Conservation (phyloP, 768 basidiomycete genomes). For the Macrolepiota fuliginosa region DNA sequence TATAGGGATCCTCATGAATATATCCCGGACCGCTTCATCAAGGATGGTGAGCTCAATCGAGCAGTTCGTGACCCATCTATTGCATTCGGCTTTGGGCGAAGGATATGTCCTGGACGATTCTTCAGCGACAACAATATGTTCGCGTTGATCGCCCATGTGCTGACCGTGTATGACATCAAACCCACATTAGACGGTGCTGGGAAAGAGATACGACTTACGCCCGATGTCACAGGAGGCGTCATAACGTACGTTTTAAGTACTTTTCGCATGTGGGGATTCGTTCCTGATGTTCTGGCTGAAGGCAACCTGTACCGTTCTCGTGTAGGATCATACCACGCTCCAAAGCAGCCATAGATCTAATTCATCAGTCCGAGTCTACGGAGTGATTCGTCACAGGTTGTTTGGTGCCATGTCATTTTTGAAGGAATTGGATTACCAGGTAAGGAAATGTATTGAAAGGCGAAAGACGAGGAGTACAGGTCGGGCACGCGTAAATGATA, state of each 20-base stretch:
- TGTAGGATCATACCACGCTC: conserved; percentile 10
- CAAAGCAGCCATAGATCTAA: conserved; percentile 2
- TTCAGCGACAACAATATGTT: conserved; percentile 16
- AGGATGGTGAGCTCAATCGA: conserved; percentile 10
- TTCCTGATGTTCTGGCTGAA: not conserved
- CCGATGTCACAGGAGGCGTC: conserved; percentile 6
- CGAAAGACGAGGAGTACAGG: no score
- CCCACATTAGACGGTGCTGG: conserved; percentile 19
- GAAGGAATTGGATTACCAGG: no score
- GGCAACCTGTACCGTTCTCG: conserved; percentile 11
- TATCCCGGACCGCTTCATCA: conserved; percentile 17
- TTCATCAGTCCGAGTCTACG: not conserved
- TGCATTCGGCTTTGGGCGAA: conserved; percentile 10
- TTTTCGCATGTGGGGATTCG: not conserved
- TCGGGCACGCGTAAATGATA: no score
- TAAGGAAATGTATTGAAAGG: no score
- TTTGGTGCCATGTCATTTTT: no score
- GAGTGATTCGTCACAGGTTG: no score
- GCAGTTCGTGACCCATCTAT: conserved; percentile 5
- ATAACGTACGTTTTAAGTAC: no score
- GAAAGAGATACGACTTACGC: conserved; percentile 13
- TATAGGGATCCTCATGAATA: conserved; percentile 12
- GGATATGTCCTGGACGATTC: conserved; percentile 21
- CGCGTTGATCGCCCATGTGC: conserved; percentile 15
- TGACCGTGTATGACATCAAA: conserved; percentile 17